Conservation (phyloP, 2,329 filamentous ascomycete species). For the Arthrobotrys conoides region DNA sequence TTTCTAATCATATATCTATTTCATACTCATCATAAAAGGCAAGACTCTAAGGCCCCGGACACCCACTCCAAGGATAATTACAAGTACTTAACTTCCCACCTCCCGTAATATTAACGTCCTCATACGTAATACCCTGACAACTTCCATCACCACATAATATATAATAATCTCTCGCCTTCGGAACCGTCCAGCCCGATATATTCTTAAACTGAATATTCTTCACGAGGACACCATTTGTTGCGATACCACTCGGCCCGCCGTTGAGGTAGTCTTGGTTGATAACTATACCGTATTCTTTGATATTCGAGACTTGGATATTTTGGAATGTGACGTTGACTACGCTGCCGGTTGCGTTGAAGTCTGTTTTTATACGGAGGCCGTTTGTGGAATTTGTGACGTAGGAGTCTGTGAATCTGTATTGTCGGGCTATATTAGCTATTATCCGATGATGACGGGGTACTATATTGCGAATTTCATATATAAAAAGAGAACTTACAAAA, state of each 20-base stretch:
- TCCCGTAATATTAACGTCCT: conserved; percentile 66
- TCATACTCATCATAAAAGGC: background rate
- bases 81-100: conserved; percentile 63
- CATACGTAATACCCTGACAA: conserved; percentile 67
- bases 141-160: conserved; percentile 67
- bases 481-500: conserved; percentile 63
- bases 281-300: conserved; percentile 71
- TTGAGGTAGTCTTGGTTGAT: conserved; percentile 72
- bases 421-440: background rate
- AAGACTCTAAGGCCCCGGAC: conserved; percentile 50
- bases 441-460: too few species aligned
- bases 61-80: conserved; percentile 65
- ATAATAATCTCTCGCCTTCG: conserved; percentile 66
- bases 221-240: conserved; percentile 67
- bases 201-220: conserved; percentile 66
- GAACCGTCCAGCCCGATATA: conserved; percentile 66
- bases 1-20: too few species aligned
- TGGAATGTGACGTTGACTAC: conserved; percentile 69
- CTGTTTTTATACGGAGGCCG: conserved; percentile 68
- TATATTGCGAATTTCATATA: too few species aligned
- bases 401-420: conserved; percentile 64
- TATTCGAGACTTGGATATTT: conserved; percentile 69
- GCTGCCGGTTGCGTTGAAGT: conserved; percentile 67
- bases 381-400: conserved; percentile 65
- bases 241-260: conserved; percentile 67